Conservation (phyloP, 176 grass and related monocot genomes). For the Eragrostis curvula region DNA sequence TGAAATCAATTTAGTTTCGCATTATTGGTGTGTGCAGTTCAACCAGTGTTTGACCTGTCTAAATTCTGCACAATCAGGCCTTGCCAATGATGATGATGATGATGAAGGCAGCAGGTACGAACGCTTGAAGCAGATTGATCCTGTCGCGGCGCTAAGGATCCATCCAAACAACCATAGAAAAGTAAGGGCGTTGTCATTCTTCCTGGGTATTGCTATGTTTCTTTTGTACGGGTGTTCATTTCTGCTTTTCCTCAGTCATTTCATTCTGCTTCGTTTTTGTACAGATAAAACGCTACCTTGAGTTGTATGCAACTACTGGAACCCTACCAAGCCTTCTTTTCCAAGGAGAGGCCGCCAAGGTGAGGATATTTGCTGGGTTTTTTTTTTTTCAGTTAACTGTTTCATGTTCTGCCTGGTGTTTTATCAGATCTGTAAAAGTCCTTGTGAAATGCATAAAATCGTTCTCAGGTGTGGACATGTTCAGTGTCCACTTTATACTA, state of each 20-base stretch:
- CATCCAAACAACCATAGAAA: constrained; percentile 78
- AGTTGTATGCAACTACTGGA: constrained; percentile 69
- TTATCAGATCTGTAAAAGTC: neutral
- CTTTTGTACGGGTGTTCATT: constrained; percentile 5
- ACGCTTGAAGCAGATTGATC: constrained; percentile 71
- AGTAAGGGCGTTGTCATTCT: neutral
- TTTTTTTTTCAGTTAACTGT: neutral
- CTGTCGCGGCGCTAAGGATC: constrained; percentile 72
- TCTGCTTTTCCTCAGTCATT: constrained; percentile 1
- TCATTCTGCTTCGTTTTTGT: constrained; percentile 11
- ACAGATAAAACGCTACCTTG: constrained; percentile 82
- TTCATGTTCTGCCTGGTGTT: neutral
- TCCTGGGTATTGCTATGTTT: constrained; percentile 9
- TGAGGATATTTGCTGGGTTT: constrained; percentile 31
- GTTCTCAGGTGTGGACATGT: neutral
- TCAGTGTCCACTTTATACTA: neutral
- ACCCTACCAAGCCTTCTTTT: constrained; percentile 84
- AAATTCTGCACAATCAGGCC: constrained; percentile 36
- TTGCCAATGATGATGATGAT: constrained; percentile 24
- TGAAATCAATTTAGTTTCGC: neutral
- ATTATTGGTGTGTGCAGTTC: neutral
- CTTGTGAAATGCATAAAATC: neutral
- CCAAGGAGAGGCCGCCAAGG: constrained; percentile 72
- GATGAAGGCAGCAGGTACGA: constrained; percentile 58
- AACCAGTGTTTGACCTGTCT: neutral